Evolutionary conservation across 2,329 filamentous ascomycete species (phyloP).

Genomic region (Botrytis tulipae): DNA sequence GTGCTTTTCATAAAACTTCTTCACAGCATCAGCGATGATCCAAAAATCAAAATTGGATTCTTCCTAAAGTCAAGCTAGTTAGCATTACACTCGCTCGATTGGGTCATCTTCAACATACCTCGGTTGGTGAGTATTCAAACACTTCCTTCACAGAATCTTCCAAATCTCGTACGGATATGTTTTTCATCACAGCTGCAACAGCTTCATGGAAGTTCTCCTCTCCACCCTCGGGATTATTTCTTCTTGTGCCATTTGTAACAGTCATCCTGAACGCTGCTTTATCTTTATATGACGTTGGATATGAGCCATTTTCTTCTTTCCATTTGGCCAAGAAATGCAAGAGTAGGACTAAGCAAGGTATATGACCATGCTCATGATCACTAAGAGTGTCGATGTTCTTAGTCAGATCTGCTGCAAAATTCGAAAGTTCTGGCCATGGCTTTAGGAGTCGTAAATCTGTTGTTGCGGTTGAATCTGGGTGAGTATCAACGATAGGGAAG

Average conservation of each 20-base stretch:
- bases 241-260: constrained; percentile 66
- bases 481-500: constrained; percentile 93
- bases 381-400: constrained; percentile 66
- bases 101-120: constrained; percentile 52
- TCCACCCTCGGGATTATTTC: constrained; percentile 73
- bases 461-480: constrained; percentile 82
- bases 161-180: constrained; percentile 67
- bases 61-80: constrained; percentile 37
- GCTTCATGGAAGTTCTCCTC: constrained; percentile 99
- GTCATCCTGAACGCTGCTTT: constrained; percentile 78
- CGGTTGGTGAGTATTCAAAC: constrained; percentile 61
- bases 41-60: constrained; percentile 70
- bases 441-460: constrained; percentile 79
- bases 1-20: constrained; percentile 72
- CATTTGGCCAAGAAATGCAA: constrained; percentile 80
- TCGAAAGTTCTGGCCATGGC: constrained; percentile 79
- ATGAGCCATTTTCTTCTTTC: constrained; percentile 68
- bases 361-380: constrained; percentile 82
- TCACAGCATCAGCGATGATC: constrained; percentile 80
- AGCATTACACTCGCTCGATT: constrained; percentile 29
- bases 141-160: constrained; percentile 72
- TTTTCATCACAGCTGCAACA: constrained; percentile 80
- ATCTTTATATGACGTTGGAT: constrained; percentile 75
- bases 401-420: constrained; percentile 67
- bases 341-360: constrained; percentile 82